These are phyloP conservation scores for Sclerotinia minor DNA, from an alignment of 2,329 filamentous ascomycete genomes.

Conservation along the genomic window DNA sequence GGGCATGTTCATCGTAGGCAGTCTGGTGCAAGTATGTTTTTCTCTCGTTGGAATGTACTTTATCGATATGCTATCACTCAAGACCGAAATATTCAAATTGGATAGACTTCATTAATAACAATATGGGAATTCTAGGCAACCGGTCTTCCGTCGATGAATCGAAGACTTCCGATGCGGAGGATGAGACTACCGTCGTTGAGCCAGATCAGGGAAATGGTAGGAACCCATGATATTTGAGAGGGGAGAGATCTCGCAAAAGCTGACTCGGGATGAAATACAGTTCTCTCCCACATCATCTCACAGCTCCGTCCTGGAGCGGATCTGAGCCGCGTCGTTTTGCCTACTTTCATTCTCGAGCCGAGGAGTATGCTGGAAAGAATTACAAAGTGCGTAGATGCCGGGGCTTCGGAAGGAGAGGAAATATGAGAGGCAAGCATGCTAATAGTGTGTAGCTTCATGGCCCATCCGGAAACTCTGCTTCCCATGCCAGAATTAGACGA, in stretches of 20 bases:
- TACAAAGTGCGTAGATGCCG: slow-evolving; percentile 71
- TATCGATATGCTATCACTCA: background rate
- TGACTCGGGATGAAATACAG: slow-evolving; percentile 49
- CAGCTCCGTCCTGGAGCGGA: slow-evolving; percentile 95
- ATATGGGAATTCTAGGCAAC: slow-evolving; percentile 43
- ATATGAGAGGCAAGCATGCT: slow-evolving; percentile 22
- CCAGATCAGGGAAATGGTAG: slow-evolving; percentile 91
- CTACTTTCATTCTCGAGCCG: slow-evolving; percentile 96
- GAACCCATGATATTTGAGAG: slow-evolving; percentile 37
- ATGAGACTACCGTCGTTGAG: slow-evolving; percentile 81
- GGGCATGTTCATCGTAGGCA: slow-evolving; percentile 50
- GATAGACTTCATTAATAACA: slow-evolving; percentile 8
- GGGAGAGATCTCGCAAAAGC: slow-evolving; percentile 17
- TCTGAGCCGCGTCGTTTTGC: slow-evolving; percentile 87
- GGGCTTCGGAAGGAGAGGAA: background rate
- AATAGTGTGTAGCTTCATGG: slow-evolving; percentile 79
- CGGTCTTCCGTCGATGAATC: slow-evolving; percentile 43
- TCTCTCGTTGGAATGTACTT: slow-evolving; percentile 22
- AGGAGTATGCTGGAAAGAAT: slow-evolving; percentile 98
- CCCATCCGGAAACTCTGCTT: slow-evolving; percentile 92
- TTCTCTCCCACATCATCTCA: slow-evolving; percentile 95
- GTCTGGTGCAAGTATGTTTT: slow-evolving; percentile 46
- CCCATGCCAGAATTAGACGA: slow-evolving; percentile 86
- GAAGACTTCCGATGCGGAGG: slow-evolving; percentile 50
- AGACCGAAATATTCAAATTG: background rate